Base-by-base conservation (phyloP, 148 eudicot species). In the Cornus controversa region DNA sequence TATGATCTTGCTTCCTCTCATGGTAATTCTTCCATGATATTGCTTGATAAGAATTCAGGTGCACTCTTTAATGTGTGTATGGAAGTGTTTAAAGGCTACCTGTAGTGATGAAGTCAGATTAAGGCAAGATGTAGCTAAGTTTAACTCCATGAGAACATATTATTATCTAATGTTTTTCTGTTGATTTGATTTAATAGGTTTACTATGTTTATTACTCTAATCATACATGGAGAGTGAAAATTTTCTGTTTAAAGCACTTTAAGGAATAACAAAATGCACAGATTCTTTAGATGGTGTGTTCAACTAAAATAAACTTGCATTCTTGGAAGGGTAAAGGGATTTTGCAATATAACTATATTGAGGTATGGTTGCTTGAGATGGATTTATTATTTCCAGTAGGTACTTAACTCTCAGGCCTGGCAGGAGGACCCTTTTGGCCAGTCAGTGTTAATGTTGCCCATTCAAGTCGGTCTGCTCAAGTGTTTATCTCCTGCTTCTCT, bases 1-100 rank as follows among this genome's bases (percentile, higher is more conserved):
- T 81, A 89, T 88, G 85, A 95, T 95, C 80, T 88, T 95, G 90
- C 99, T 95, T 88, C 99, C 98, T 14, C 98, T 95, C 70, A 90
- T 93, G 99, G 99, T 95, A 88, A 81, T 79, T 74, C 64, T 34
- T 27, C 16, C 42, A 29, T 36, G 24, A 57, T 63, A 65, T 76
- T 36, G 29, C 71, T 86, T 72, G 20, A 16, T 37, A 37, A 57
- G 53, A 42, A 66, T 31, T 73, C 37, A 31, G 16, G 26, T 71
- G 40, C 22, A 6, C 15, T 72, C 58, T 16, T 50, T 50, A 50
- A 50, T 50, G 57, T 50, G 20, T 50, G 18, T 50, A 16, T 16
- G 57, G 15, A 50, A 11, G 57, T 40, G 7, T 40, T 40, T 40
- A 13, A 9, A 50, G 57, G 18, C 16, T 50, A 16, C 16, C 57